Base-by-base conservation (phyloP, 2,329 filamentous ascomycete species). In the Aspergillus uvarum region DNA sequence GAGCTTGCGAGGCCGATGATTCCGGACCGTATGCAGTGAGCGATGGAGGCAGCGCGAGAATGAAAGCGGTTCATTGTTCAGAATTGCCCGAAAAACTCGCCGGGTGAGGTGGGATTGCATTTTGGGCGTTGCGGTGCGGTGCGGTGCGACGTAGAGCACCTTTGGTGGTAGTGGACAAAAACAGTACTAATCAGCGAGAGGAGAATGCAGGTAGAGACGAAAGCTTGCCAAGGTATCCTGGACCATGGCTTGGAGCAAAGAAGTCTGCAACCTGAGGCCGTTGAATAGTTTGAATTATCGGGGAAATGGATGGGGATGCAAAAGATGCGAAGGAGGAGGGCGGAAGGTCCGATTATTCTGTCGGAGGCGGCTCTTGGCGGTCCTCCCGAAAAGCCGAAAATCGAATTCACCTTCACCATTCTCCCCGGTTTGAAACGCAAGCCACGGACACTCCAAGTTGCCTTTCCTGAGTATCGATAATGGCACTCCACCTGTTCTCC, bases 41-140 rank as follows among this genome's bases (percentile, higher is more conserved):
- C 70, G 69, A 51, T 67, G 65, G 54, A 69, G 74, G 62, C 76
- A 77, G 66, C 73, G 74, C 35, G 74, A 70, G 54, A 73, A 73
- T 54, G 74, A 70, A 50, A 79, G 73, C n/a, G 78, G 77, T 64
- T 76, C 74, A 61, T 77, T 78, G 61, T 79, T 75, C 53, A 81
- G 64, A 51, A 81, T 74, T 47, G 77, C 76, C 53, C 76, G 74
- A 60, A 81, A 79, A 57, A 81, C 76, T 59, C 72, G 68, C 64
- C 76, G 74, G 44, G 78, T 79, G 5, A 81, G 72, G 62, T 79
- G 72, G 51, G 78, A 77, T 63, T 78, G 78, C 79, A 81, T 81
- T 60, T 68, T 62, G 51, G 51, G 51, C 26, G 19, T 29, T 5
- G 48, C 54, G 49, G 44, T 47, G 29, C 24, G 12, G 5, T 5